phyloP scores from a whole-genome alignment of 768 basidiomycete species.

The Amyloporia xantha region DNA sequence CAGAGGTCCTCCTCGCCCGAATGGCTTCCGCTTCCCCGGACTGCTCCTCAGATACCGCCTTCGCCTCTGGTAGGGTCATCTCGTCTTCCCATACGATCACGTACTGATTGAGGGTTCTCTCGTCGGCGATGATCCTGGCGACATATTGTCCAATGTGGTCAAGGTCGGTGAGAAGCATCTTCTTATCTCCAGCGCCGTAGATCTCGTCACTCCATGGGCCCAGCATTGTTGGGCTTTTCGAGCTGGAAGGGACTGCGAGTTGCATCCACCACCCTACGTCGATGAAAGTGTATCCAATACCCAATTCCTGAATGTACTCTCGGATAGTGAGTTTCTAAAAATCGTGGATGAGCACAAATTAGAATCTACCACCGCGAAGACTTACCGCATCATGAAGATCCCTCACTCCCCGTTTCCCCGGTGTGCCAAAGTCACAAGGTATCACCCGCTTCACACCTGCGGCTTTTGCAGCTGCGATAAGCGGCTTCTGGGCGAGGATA shows the following conservation, averaged over 20 bases:
- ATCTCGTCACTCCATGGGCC: slow-evolving; percentile 4
- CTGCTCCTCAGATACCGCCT: slow-evolving; percentile 15
- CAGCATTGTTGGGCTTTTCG: background rate
- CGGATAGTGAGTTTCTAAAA: slow-evolving; percentile 24
- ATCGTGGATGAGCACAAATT: background rate
- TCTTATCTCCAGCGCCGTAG: slow-evolving; percentile 16
- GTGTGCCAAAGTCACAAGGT: slow-evolving; percentile 21
- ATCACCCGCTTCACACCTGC: slow-evolving; percentile 18
- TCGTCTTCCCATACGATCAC: slow-evolving; percentile 25
- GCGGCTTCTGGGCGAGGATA: slow-evolving; percentile 9
- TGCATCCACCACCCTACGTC: slow-evolving; percentile 30
- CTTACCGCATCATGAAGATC: slow-evolving; percentile 7
- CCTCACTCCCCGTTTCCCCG: slow-evolving; percentile 9
- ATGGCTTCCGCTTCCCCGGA: slow-evolving; percentile 19
- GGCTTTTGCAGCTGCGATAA: slow-evolving; percentile 16
- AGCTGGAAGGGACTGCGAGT: slow-evolving; percentile 5
- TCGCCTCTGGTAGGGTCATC: slow-evolving; percentile 18
- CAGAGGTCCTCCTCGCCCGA: slow-evolving; percentile 4
- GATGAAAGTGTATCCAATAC: slow-evolving; percentile 25
- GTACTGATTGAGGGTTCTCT: slow-evolving; percentile 25
- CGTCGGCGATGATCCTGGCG: slow-evolving; percentile 25
- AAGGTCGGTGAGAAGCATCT: slow-evolving; percentile 18
- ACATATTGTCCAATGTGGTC: slow-evolving; percentile 24
- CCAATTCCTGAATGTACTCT: slow-evolving; percentile 19
- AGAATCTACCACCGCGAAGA: too few relatives aligned